A percentile compares a stretch with the other conserved stretches of the same genome.
Evolutionary conservation across 768 basidiomycete species (phyloP).

Genomic region (Lactarius hatsudake): DNA sequence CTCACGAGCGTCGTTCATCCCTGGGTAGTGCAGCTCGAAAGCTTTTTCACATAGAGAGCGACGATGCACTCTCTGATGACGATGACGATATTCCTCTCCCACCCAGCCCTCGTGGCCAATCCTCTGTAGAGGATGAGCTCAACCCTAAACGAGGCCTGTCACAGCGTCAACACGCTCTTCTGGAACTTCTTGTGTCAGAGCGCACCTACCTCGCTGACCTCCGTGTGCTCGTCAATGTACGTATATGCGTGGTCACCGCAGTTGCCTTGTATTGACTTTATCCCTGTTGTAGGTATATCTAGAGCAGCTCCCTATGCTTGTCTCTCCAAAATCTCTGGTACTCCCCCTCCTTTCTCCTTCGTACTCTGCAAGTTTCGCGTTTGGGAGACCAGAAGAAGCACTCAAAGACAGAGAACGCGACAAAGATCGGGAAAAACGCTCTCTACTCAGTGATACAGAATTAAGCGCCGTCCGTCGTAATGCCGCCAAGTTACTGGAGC

Average conservation of each 20-base stretch:
- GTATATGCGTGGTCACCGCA: constrained; percentile 25
- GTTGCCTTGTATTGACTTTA: constrained; percentile 1
- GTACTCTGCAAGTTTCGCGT: constrained; percentile 29
- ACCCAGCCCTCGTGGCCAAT: constrained; percentile 1
- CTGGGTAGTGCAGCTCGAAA: constrained; percentile 13
- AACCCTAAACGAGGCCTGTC: constrained; percentile 17
- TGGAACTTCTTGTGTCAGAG: constrained; percentile 85
- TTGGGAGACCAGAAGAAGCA: constrained; percentile 13
- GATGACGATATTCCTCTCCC: constrained; percentile 30
- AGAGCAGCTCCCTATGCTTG: constrained; percentile 33
- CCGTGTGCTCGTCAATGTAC: constrained; percentile 69
- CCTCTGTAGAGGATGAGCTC: constrained; percentile 4
- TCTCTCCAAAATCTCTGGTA: constrained; percentile 31
- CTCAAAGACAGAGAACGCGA: constrained; percentile 19
- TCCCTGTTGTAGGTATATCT: constrained; percentile 45
- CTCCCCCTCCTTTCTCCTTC: constrained; percentile 35
- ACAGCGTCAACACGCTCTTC: constrained; percentile 64
- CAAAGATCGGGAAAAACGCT: constrained; percentile 39
- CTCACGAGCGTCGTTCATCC: constrained; percentile 17
- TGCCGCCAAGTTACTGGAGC: constrained; percentile 58
- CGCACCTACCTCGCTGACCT: constrained; percentile 77
- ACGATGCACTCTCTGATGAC: constrained; percentile 33
- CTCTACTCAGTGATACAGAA: constrained; percentile 57
- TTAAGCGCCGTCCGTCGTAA: constrained; percentile 62
- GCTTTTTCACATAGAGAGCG: constrained; percentile 37